Base-by-base conservation (phyloP, 345 rosid species). In the Camelina hispida region DNA sequence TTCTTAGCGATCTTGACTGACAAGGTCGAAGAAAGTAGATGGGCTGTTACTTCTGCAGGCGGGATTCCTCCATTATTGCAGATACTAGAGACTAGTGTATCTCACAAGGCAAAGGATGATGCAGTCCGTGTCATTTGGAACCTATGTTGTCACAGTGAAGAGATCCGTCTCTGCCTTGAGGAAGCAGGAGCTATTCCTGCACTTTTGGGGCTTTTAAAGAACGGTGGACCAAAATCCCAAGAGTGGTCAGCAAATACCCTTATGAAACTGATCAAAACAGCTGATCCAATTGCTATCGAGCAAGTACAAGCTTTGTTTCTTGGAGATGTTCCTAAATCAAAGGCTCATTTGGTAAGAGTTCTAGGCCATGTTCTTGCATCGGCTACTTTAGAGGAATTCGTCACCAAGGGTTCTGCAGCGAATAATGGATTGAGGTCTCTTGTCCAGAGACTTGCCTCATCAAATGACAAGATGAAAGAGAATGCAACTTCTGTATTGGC, bases 41-140 rank as follows among this genome's bases (percentile, higher is more conserved):
- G 97, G 97, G 94, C 98, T 32, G 84, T 93, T 70, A 93, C 96
- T 58, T 93, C 96, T 47, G 97, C 94, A 15, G 98, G 96, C 11
- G 97, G 98, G 69, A 93, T 93, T 83, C 98, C 98, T 82, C 98
- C 91, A 12, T 55, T 91, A 75, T 84, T 89, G 48, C 96, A 91
- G 78, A 78, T 93, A 71, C 57, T 93, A 66, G 93, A 89, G 85
- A 76, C 75, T 4, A 88, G 94, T 55, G 64, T 34, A 40, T 89
- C 98, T 15, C 90, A 89, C 61, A 89, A 84, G 80, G 93, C 96
- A 37, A 86, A 82, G 76, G 97, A 93, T 40, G 87, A 85, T 77
- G 96, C 97, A 7, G 82, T 92, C 6, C 90, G 74, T 66, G 81
- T 93, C 70, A 81, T 93, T 18, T 87, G 89, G 88, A 89, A 87